These are phyloP conservation scores for Monilinia aucupariae DNA, from an alignment of 2,329 filamentous ascomycete species.

Conservation along the genomic window DNA sequence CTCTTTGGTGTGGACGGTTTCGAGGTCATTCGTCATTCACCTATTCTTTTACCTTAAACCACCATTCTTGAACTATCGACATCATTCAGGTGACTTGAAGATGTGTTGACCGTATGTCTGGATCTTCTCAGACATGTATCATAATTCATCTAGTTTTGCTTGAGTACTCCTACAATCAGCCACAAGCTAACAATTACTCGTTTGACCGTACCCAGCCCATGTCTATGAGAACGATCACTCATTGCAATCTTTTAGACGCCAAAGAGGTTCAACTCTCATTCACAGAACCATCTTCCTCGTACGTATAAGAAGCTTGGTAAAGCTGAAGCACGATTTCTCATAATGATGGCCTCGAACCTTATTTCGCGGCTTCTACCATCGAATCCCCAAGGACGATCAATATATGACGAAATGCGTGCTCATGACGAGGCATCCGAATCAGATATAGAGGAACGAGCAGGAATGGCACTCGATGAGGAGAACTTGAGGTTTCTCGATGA, in stretches of 20 bases:
- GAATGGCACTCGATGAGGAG: slow-evolving; percentile 35
- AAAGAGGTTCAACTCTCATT: not conserved
- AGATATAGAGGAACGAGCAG: slow-evolving; percentile 34
- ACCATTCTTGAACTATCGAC: slow-evolving; percentile 10
- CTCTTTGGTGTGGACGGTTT: not conserved
- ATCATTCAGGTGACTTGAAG: slow-evolving; percentile 3
- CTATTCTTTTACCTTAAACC: slow-evolving; percentile 1
- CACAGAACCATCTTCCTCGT: not conserved
- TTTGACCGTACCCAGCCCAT: slow-evolving; percentile 19
- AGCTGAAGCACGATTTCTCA: not conserved
- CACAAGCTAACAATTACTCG: slow-evolving; percentile 21
- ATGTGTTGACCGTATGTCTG: slow-evolving; percentile 4
- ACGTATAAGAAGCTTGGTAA: not conserved
- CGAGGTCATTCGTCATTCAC: slow-evolving; percentile 8
- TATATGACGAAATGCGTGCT: slow-evolving; percentile 35
- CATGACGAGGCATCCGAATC: slow-evolving; percentile 33
- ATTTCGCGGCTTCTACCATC: slow-evolving; percentile 34
- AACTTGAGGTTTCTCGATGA: slow-evolving; percentile 35
- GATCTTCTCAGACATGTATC: not conserved
- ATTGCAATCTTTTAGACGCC: not conserved
- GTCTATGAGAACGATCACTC: slow-evolving; percentile 23
- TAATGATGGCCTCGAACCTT: slow-evolving; percentile 35
- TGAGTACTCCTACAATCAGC: not conserved
- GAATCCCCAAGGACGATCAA: slow-evolving; percentile 33
- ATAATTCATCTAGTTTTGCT: not conserved